phyloP scores from a whole-genome alignment of 1,284 basidiomycete species.

The Ceratobasidium sp. region DNA sequence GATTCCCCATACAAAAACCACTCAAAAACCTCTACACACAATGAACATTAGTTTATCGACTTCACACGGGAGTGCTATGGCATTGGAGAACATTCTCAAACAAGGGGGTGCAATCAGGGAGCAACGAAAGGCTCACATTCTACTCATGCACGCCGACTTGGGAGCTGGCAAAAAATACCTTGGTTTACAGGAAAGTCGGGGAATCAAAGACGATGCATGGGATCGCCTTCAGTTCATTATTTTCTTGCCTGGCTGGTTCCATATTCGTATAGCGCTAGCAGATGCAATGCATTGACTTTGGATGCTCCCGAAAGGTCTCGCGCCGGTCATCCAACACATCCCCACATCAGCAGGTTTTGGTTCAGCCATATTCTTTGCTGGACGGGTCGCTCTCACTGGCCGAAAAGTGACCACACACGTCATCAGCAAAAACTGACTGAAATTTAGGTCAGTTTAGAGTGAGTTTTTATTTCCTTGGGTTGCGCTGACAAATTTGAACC shows the following conservation, averaged over 20 bases:
- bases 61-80: conserved; percentile 47
- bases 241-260: conserved; percentile 51
- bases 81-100: conserved; percentile 45
- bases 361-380: too few species aligned
- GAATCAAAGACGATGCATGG: too few species aligned
- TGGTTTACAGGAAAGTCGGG: conserved; percentile 35
- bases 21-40: conserved; percentile 46
- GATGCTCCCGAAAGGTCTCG: neutral
- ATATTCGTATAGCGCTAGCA: conserved; percentile 53
- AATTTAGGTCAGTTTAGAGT: too few species aligned
- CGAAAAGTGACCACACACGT: too few species aligned
- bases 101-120: conserved; percentile 44
- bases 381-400: too few species aligned
- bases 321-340: conserved; percentile 31
- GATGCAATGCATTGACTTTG: conserved; percentile 51
- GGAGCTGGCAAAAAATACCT: conserved; percentile 46
- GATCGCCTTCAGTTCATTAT: conserved; percentile 48
- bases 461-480: too few species aligned
- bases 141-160: conserved; percentile 48
- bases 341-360: too few species aligned
- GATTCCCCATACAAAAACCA: conserved; percentile 48
- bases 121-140: neutral
- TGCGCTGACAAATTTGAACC: too few species aligned
- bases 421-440: too few species aligned
- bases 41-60: too few species aligned